Evolutionary conservation across 257 asterid genomes (phyloP).

Genomic region (Marsdenia floribunda): DNA sequence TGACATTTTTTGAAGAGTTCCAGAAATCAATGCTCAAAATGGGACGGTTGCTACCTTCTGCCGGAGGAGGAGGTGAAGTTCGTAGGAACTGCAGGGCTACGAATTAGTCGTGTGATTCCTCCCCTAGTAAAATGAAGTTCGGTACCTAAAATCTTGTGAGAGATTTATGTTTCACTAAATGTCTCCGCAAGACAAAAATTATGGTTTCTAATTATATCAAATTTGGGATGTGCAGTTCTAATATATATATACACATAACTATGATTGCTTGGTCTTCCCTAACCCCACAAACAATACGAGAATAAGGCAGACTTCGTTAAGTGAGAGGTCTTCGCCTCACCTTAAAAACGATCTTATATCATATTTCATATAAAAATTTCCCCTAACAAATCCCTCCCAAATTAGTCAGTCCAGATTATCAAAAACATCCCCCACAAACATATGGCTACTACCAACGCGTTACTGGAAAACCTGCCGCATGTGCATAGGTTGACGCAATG

Average conservation of each 20-base stretch:
- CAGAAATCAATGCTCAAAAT: slow-evolving; percentile 57
- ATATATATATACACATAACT: background rate
- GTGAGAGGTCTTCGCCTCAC: too few relatives aligned
- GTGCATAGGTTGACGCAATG: background rate
- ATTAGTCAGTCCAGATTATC: too few relatives aligned
- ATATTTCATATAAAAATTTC: too few relatives aligned
- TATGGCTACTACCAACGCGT: background rate
- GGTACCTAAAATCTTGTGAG: background rate
- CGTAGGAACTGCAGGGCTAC: slow-evolving; percentile 58
- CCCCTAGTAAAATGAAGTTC: background rate
- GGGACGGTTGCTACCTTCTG: slow-evolving; percentile 47
- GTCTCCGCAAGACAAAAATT: background rate
- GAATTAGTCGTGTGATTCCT: slow-evolving; percentile 20
- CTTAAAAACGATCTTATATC: too few relatives aligned
- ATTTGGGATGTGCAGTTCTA: background rate
- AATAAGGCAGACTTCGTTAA: too few relatives aligned
- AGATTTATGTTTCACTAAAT: background rate
- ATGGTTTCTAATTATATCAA: background rate
- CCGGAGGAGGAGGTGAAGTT: slow-evolving; percentile 43
- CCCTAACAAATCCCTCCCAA: too few relatives aligned
- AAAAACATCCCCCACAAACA: too few relatives aligned
- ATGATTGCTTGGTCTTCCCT: background rate
- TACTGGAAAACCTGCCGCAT: background rate
- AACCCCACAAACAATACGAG: too few relatives aligned
- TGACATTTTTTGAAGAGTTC: slow-evolving; percentile 45